Evolutionary conservation across 352 stramenopile species (phyloP), one percentile per base, ranked within the genome.

Genomic region (Pythium insidiosum): DNA sequence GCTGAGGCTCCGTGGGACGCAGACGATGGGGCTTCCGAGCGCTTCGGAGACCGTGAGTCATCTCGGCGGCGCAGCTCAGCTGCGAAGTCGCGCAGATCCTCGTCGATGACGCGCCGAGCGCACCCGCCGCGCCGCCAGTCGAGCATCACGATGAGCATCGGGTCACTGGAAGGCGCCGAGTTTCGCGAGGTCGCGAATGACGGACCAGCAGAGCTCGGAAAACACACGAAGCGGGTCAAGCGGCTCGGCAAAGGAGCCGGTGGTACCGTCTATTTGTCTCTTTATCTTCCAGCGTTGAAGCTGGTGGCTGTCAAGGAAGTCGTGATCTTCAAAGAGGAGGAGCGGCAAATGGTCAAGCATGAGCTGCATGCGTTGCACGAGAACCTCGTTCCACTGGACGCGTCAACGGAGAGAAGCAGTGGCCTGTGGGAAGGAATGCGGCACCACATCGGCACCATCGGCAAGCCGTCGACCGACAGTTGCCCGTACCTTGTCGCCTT

Each of bases 401-500:
- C 16, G 25, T 15, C 43, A 12, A 23, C 18, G 2, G 6, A 5
- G 6, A 9, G 10, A 16, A 12, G n/a, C 5, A 34, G 15, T 6
- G 29, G 55, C 12, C 26, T 49, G 28, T 63, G 43, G 49, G 41
- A 38, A 3, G 33, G 51, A 19, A 21, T 58, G 26, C 38, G 49
- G 6, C 25, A 45, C n/a, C 46, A 48, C 18, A 30, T 61, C 13
- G 16, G 6, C 12, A 46, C 33, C 22, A 24, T 54, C 33, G 36
- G 21, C 13, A 42, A 48, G 4, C 16, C 35, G 12, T 39, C 43
- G 34, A 10, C 24, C 28, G 43, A 10, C 12, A 40, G 53, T 4
- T 89, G 84, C 50, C 84, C 80, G 6, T 91, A 88, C 43, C 63
- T 95, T 4, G 81, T 96, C n/a, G 63, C 66, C 2, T 96, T 96